phyloP scores from a whole-genome alignment of 441 rosid genomes.

The Populus hybrid region DNA sequence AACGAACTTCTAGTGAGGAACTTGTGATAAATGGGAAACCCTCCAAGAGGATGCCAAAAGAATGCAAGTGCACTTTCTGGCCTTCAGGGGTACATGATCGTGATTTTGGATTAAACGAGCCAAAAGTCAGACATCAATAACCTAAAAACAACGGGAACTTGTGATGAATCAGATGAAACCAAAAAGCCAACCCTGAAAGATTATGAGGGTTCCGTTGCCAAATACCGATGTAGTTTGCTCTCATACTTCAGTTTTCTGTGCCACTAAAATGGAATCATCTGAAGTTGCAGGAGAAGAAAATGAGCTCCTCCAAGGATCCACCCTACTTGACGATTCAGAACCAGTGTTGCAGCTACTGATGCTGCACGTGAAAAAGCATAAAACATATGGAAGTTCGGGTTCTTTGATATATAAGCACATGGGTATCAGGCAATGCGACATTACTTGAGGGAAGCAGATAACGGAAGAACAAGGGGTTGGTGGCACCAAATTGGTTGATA shows the following conservation, averaged over 20 bases:
- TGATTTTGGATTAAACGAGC: constrained; percentile 17
- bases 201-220: constrained; percentile 11
- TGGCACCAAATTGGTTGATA: constrained; percentile 8
- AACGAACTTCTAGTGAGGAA: constrained; percentile 17
- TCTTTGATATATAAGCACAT: constrained; percentile 74
- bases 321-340: constrained; percentile 26
- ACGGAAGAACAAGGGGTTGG: constrained; percentile 32
- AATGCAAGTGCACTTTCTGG: constrained; percentile 12
- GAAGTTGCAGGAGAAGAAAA: constrained; percentile 22
- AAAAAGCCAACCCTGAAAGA: constrained; percentile 1
- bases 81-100: constrained; percentile 15
- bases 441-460: constrained; percentile 27
- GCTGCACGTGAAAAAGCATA: constrained; percentile 39
- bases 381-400: constrained; percentile 64
- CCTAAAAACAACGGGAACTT: constrained; percentile 10
- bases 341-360: constrained; percentile 25
- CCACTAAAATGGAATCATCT: constrained; percentile 11
- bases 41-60: constrained; percentile 11
- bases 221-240: constrained; percentile 12
- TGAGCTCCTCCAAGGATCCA: constrained; percentile 17
- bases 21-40: no score
- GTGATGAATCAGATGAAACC: constrained; percentile 17
- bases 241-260: constrained; percentile 14
- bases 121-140: constrained; percentile 14
- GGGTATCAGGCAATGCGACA: constrained; percentile 47